These are phyloP conservation scores for Rhizopus arrhizus DNA, from an alignment of 371 early-diverging fungal genomes.

Conservation along the genomic window DNA sequence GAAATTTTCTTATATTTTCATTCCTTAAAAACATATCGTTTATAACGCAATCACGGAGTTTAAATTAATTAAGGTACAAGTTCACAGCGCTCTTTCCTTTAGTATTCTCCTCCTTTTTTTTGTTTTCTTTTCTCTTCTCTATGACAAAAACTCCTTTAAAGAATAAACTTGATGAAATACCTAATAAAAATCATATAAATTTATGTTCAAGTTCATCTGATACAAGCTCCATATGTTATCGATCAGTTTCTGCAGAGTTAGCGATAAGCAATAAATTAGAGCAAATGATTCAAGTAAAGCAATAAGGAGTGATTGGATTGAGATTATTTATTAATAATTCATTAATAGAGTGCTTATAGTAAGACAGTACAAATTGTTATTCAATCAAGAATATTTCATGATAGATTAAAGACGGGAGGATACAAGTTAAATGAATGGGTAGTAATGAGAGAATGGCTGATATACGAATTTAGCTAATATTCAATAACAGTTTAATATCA, in stretches of 20 bases:
- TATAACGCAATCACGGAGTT: neutral
- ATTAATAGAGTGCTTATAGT: conserved; percentile 54
- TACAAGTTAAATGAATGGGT: conserved; percentile 27
- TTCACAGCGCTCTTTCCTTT: too few species aligned
- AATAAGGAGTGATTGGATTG: neutral
- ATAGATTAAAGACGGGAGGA: conserved; percentile 9
- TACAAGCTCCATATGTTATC: neutral
- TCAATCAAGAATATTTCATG: conserved; percentile 38
- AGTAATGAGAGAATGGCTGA: conserved; percentile 2
- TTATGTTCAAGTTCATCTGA: neutral
- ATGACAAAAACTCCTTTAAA: neutral
- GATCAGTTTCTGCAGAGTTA: neutral
- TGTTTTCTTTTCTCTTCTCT: neutral
- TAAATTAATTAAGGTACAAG: neutral
- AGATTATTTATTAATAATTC: neutral
- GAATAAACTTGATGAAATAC: neutral
- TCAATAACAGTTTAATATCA: conserved; percentile 71
- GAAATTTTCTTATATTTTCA: neutral
- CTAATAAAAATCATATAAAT: neutral
- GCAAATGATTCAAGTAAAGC: conserved; percentile 35
- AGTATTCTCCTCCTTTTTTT: neutral
- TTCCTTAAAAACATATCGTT: too few species aligned
- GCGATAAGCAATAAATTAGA: conserved; percentile 32
- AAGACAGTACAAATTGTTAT: conserved; percentile 65
- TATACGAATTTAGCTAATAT: neutral